A percentile compares a stretch with the other conserved stretches of the same genome.
Conservation (phyloP, 2,329 filamentous ascomycete genomes). For the Monosporascus sp. region DNA sequence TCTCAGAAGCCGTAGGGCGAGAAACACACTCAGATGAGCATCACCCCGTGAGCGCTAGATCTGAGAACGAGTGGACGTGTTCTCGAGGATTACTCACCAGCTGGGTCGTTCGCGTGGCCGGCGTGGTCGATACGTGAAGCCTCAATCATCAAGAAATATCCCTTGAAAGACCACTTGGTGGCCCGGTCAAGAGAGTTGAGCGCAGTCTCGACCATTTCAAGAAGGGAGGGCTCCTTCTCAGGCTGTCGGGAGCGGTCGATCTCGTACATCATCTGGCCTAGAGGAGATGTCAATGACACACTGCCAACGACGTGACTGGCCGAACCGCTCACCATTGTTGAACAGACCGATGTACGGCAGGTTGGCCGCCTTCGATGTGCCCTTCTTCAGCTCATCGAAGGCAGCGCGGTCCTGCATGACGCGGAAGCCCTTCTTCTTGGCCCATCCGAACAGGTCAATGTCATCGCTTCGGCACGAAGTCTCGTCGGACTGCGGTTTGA, state of each 20-base stretch:
- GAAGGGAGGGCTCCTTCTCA: conserved; percentile 31
- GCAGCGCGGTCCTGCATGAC: conserved; percentile 30
- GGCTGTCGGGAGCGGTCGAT: conserved; percentile 28
- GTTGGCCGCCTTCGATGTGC: conserved; percentile 18
- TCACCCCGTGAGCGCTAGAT: no score
- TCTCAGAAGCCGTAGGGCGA: no score
- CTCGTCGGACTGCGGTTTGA: conserved; percentile 31
- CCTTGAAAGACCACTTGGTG: conserved; percentile 25
- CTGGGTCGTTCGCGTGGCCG: conserved; percentile 48
- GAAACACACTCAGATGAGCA: no score
- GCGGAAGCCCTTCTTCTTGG: conserved; percentile 28
- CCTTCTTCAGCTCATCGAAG: conserved; percentile 27
- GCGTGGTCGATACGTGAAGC: conserved; percentile 33
- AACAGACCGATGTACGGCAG: conserved; percentile 35
- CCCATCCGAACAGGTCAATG: conserved; percentile 30
- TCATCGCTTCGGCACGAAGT: conserved; percentile 32
- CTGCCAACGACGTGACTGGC: not conserved
- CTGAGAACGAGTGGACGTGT: no score
- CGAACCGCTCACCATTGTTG: conserved; percentile 27
- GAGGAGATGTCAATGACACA: not conserved
- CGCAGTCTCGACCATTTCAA: conserved; percentile 34
- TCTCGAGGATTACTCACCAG: conserved; percentile 8
- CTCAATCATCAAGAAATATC: conserved; percentile 36
- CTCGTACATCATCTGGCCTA: conserved; percentile 27
- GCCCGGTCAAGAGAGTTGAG: conserved; percentile 31